These are phyloP conservation scores for Russula abietina DNA, from an alignment of 768 basidiomycete species.

Conservation along the genomic window DNA sequence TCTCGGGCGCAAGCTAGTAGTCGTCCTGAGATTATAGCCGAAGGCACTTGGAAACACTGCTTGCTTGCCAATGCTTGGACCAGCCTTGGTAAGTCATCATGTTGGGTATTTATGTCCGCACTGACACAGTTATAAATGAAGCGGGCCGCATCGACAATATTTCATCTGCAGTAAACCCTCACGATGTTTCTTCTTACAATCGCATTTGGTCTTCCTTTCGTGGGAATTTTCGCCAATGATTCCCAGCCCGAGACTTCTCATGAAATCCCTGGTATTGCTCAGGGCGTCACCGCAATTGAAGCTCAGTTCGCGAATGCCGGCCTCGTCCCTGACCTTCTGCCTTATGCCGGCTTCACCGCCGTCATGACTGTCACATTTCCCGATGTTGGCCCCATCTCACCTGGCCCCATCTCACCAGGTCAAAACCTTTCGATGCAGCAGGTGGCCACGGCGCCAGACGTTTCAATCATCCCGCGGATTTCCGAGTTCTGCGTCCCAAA, in stretches of 20 bases:
- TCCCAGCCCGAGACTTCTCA: conserved; percentile 45
- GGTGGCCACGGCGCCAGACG: conserved; percentile 46
- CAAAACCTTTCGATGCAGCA: conserved; percentile 51
- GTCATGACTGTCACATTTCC: conserved; percentile 47
- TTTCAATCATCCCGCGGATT: conserved; percentile 49
- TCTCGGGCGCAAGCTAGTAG: too few relatives aligned
- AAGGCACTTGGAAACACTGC: too few relatives aligned
- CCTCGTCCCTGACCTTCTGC: conserved; percentile 56
- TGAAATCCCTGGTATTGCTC: conserved; percentile 32
- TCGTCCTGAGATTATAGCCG: too few relatives aligned
- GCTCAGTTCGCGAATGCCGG: conserved; percentile 62
- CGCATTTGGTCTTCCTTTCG: too few relatives aligned
- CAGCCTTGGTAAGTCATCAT: too few relatives aligned
- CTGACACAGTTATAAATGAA: too few relatives aligned
- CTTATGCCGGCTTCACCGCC: conserved; percentile 48
- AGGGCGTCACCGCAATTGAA: conserved; percentile 53
- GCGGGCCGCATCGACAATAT: too few relatives aligned
- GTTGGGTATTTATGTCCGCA: too few relatives aligned
- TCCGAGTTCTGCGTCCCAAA: conserved; percentile 41
- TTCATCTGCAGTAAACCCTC: too few relatives aligned
- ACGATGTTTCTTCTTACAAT: too few relatives aligned
- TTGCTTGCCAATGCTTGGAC: too few relatives aligned
- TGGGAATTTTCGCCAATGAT: conserved; percentile 25
- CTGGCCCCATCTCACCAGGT: conserved; percentile 55
- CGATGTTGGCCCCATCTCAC: conserved; percentile 43